phyloP scores from a whole-genome alignment of 2,329 filamentous ascomycete species.

The Trichophyton equinum region DNA sequence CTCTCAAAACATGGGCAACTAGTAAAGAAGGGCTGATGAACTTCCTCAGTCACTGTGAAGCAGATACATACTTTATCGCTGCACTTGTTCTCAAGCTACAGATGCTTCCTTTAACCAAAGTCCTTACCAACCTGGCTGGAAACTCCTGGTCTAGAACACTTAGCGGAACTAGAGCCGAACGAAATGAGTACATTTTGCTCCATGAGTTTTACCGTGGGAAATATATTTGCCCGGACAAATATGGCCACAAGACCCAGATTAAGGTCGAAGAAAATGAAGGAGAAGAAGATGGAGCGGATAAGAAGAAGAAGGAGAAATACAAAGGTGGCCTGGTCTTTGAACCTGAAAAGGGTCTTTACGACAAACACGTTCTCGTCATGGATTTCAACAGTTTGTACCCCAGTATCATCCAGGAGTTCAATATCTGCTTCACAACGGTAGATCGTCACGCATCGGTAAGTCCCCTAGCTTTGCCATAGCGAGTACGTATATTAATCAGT shows the following conservation, averaged over 20 bases:
- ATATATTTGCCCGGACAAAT: conserved; percentile 96
- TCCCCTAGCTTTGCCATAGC: conserved; percentile 8
- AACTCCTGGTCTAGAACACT: conserved; percentile 97
- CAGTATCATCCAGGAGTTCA: conserved; percentile 97
- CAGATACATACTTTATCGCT: conserved; percentile 91
- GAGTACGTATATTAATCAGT: conserved; percentile 11
- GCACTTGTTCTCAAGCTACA: conserved; percentile 81
- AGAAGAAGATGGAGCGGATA: conserved; percentile 55
- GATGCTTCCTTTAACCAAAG: conserved; percentile 85
- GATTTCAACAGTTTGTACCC: conserved; percentile 99
- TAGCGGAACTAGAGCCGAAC: conserved; percentile 88
- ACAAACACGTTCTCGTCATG: conserved; percentile 98
- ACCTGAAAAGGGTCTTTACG: conserved; percentile 91
- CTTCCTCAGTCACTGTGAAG: conserved; percentile 85
- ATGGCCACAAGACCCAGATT: conserved; percentile 61
- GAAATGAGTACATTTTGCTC: conserved; percentile 97
- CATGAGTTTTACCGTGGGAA: conserved; percentile 96
- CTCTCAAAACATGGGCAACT: conserved; percentile 73
- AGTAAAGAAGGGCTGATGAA: conserved; percentile 80
- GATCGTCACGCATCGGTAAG: conserved; percentile 61
- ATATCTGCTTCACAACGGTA: conserved; percentile 98
- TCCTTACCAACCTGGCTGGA: conserved; percentile 88
- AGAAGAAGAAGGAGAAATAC: conserved; percentile 98
- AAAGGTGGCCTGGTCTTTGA: conserved; percentile 98
- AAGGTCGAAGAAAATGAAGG: conserved; percentile 60